Evolutionary conservation across 2,329 filamentous ascomycete species (phyloP).

Genomic region (Tolypocladium cylindrosporum): DNA sequence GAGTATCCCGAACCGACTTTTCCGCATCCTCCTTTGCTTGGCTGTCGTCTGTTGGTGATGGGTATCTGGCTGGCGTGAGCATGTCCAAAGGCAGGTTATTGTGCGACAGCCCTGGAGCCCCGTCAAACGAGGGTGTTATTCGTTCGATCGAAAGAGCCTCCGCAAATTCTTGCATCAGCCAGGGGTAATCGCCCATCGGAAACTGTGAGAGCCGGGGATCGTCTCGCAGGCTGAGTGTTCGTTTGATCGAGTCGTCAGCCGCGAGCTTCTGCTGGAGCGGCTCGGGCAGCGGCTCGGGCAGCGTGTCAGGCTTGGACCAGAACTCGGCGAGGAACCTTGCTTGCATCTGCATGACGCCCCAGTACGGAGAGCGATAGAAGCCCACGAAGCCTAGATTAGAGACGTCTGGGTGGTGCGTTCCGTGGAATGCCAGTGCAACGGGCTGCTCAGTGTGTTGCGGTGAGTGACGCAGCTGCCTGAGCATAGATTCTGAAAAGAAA

Average conservation of each 20-base stretch:
- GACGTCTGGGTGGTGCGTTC: constrained; percentile 49
- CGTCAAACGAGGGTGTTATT: constrained; percentile 21
- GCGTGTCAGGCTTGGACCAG: constrained; percentile 35
- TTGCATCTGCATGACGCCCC: constrained; percentile 84
- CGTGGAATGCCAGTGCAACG: constrained; percentile 57
- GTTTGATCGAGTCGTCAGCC: constrained; percentile 32
- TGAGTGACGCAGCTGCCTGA: constrained; percentile 47
- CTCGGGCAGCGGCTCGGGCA: constrained; percentile 18
- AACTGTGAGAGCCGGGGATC: constrained; percentile 55
- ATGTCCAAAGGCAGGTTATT: constrained; percentile 38
- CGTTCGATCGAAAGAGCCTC: constrained; percentile 41
- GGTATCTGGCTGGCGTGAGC: constrained; percentile 46
- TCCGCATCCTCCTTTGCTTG: constrained; percentile 27
- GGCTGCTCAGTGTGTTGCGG: constrained; percentile 45
- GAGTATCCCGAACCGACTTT: constrained; percentile 35
- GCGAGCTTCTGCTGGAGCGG: constrained; percentile 29
- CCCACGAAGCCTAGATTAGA: constrained; percentile 68
- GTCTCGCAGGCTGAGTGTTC: constrained; percentile 39
- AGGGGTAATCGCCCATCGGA: constrained; percentile 75
- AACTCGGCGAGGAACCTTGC: constrained; percentile 54
- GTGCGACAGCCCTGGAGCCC: constrained; percentile 24
- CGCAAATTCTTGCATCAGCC: constrained; percentile 62
- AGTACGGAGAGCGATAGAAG: constrained; percentile 76
- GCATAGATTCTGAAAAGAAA: constrained; percentile 50
- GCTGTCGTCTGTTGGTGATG: constrained; percentile 24